Base-by-base conservation (phyloP, 768 basidiomycete genomes). In the Boletus vinaceobasis region DNA sequence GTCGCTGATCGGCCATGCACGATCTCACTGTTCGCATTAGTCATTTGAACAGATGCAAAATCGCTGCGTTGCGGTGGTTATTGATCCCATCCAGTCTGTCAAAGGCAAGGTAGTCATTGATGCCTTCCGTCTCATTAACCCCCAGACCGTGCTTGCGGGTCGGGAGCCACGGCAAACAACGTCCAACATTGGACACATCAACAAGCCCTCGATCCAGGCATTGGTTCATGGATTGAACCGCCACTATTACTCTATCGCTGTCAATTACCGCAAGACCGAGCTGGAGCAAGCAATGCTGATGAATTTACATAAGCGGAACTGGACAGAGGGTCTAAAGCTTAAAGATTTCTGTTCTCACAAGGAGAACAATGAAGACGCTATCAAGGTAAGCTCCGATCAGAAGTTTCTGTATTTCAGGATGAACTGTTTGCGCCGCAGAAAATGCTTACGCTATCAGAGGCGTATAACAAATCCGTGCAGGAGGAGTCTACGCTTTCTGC, bases 101-200 rank as follows among this genome's bases (percentile, higher is more conserved):
- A 96, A 95, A 73, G 91, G 91, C 50, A 99, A 98, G 73, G 97
- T 99, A 40, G 97, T 98, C 47, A 98, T 99, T 59, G 97, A 98
- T 73, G 97, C 97, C 3, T 99, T 99, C 80, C 88, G 97, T 55
- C 87, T 94, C 43, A 98, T 99, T 74, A 90, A 90, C 69, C 93
- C 95, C 19, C 86, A 92, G 64, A 80, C 86, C 43, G 87, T 98
- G 57, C 86, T 97, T 58, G 79, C 88, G 53, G 97, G 97, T 48
- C 87, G 91, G 52, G 97, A 99, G 74, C 92, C 94, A 11, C 83
- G 97, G 26, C 97, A 98, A 72, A 96, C 93, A 50, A 99, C 97
- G 15, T 94, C 91, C 43, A 99, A 99, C 67, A 95, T 98, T 58
- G 97, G 97, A 2, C 95, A 98, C 67, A 90, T 99, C 73, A 96